Base-by-base conservation (phyloP, 2,329 filamentous ascomycete genomes). In the Monosporascus sp. region DNA sequence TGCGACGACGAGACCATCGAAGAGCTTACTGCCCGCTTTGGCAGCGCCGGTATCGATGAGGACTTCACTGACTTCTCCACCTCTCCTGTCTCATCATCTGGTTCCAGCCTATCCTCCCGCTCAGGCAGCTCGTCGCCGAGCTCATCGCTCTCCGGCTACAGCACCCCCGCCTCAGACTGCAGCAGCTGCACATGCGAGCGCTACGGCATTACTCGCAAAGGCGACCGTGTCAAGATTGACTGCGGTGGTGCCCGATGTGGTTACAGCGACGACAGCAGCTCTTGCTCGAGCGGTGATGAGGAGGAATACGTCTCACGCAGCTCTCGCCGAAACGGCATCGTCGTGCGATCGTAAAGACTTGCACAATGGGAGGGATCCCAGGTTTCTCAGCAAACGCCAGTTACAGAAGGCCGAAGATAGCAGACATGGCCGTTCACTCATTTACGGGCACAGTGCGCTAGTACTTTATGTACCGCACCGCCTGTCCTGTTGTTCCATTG, bases 161-260 rank as follows among this genome's bases (percentile, higher is more conserved):
- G 89, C 78, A 89, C 85, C 57, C 88, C 88, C 58, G 80, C 80
- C 72, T 90, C 88, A 50, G 88, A 88, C 66, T 85, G 84, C 74
- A 86, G 81, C 66, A 82, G 81, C 70, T 97, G 94, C 84, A 91
- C 87, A 60, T 97, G 93, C 76, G 90, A 97, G 73, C 89, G 92
- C 76, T 97, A 94, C 78, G 93, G 92, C 64, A 96, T 97, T 78
- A 97, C 92, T 60, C 89, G 91, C 75, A 86, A 87, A 72, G 91
- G 92, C 68, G 88, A 95, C 72, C 87, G 92, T 66, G 88, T 97
- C 81, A 94, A 93, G 82, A 85, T 97, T 71, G 92, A 97, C 82
- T 97, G 93, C 68, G 91, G 91, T 63, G 93, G 93, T 63, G 79
- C 85, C 57, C 87, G 90, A 70, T 97, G 93, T 75, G 89, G 90